Conservation (phyloP, 2,329 filamentous ascomycete species). For the Botryotinia narcissicola region DNA sequence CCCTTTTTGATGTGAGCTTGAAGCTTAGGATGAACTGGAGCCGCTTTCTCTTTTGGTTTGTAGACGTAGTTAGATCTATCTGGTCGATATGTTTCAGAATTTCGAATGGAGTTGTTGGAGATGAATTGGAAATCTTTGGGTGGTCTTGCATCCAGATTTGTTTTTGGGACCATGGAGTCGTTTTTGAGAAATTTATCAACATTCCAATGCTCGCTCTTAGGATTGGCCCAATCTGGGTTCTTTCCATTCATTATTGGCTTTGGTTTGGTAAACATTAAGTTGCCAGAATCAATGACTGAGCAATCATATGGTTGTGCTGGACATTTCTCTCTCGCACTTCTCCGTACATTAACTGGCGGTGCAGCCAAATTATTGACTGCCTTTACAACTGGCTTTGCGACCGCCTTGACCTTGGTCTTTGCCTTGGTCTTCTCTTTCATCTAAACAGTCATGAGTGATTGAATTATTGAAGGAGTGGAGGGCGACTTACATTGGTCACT, state of each 20-base stretch:
- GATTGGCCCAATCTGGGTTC: constrained; percentile 25
- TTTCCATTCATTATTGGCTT: background rate
- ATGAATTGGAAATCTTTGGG: constrained; percentile 9
- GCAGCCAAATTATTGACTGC: background rate
- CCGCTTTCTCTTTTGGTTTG: background rate
- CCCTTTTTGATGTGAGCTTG: constrained; percentile 28
- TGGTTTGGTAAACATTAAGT: background rate
- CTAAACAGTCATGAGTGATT: background rate
- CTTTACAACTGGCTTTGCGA: background rate
- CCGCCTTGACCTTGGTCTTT: background rate
- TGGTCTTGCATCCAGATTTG: constrained; percentile 14
- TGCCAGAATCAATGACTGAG: background rate
- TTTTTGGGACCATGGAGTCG: constrained; percentile 4
- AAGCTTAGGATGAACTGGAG: constrained; percentile 30
- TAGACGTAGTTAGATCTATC: background rate
- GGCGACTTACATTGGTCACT: background rate
- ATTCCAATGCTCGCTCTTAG: constrained; percentile 29
- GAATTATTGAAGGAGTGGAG: background rate
- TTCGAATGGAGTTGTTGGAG: background rate
- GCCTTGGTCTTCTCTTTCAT: background rate
- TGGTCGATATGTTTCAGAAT: constrained; percentile 2
- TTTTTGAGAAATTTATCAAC: constrained; percentile 25
- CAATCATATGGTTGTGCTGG: background rate
- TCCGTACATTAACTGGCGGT: background rate
- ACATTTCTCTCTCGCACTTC: constrained; percentile 9